These are phyloP conservation scores for Sporothrix brunneoviolacea DNA, from an alignment of 2,329 filamentous ascomycete genomes.

Conservation along the genomic window DNA sequence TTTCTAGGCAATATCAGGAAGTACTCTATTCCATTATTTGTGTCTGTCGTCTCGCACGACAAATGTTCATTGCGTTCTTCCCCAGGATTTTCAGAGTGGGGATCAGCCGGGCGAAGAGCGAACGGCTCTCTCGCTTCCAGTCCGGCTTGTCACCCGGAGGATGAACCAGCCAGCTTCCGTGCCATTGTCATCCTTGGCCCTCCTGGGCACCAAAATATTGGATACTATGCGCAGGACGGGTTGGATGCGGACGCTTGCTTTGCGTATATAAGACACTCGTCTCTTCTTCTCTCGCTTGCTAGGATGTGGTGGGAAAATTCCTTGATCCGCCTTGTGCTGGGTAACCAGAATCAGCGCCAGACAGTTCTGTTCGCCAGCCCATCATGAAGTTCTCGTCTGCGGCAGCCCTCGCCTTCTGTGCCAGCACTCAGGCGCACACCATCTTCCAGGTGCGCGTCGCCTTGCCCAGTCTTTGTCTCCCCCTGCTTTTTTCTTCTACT, in stretches of 20 bases:
- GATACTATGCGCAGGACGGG: too few species aligned
- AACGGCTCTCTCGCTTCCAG: background rate
- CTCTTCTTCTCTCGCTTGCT: too few species aligned
- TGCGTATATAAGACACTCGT: too few species aligned
- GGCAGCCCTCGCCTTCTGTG: conserved; percentile 27
- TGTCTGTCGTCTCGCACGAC: background rate
- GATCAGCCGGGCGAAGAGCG: too few species aligned
- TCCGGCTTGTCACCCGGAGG: background rate
- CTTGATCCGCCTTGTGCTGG: too few species aligned
- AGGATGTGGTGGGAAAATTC: too few species aligned
- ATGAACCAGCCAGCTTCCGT: background rate
- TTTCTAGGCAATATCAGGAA: background rate
- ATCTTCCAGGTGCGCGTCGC: conserved; percentile 42
- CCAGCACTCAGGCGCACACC: conserved; percentile 33
- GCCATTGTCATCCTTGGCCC: background rate
- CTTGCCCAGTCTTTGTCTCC: background rate
- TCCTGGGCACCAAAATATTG: too few species aligned
- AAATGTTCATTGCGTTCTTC: background rate
- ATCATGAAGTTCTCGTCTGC: conserved; percentile 34
- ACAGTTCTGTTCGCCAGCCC: conserved; percentile 7
- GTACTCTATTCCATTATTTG: background rate
- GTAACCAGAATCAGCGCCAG: too few species aligned
- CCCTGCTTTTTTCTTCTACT: background rate
- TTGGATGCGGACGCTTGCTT: too few species aligned
- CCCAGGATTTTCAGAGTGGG: background rate